Conservation (phyloP, 2,329 filamentous ascomycete genomes). For the Botryosphaeria dothidea region DNA sequence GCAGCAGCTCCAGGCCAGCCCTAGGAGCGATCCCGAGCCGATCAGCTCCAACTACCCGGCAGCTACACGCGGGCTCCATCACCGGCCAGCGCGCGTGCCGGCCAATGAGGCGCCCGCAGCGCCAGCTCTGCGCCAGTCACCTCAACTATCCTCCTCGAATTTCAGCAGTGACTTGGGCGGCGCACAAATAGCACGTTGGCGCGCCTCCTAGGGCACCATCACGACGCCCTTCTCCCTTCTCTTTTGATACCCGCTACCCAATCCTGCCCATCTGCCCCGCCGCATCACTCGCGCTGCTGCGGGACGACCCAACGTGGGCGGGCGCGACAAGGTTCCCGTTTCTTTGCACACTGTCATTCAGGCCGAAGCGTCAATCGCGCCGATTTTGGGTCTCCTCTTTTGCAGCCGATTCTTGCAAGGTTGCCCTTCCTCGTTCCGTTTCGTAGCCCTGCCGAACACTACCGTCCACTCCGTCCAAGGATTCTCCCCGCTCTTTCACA, state of each 20-base stretch:
- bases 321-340: constrained; percentile 18
- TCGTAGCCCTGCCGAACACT: constrained; percentile 30
- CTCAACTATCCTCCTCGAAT: constrained; percentile 16
- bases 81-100: constrained; percentile 3
- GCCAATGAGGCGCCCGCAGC: constrained; percentile 15
- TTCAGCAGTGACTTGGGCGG: constrained; percentile 16
- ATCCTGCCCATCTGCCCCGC: neutral
- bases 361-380: constrained; percentile 19
- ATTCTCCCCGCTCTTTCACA: constrained; percentile 38
- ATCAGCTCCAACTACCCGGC: constrained; percentile 18
- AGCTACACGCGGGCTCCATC: constrained; percentile 8
- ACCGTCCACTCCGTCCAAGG: constrained; percentile 30
- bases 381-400: constrained; percentile 17
- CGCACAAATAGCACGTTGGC: constrained; percentile 12
- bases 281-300: constrained; percentile 1
- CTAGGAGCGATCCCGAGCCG: constrained; percentile 29
- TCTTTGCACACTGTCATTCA: constrained; percentile 17
- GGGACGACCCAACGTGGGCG: constrained; percentile 18
- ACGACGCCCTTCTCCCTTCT: constrained; percentile 7
- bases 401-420: constrained; percentile 19
- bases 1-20: constrained; percentile 30
- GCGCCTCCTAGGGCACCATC: constrained; percentile 6
- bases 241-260: constrained; percentile 12
- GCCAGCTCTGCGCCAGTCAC: constrained; percentile 13
- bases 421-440: constrained; percentile 19